phyloP scores from a whole-genome alignment of 2,329 filamentous ascomycete genomes.

The Cladosporium sp. region DNA sequence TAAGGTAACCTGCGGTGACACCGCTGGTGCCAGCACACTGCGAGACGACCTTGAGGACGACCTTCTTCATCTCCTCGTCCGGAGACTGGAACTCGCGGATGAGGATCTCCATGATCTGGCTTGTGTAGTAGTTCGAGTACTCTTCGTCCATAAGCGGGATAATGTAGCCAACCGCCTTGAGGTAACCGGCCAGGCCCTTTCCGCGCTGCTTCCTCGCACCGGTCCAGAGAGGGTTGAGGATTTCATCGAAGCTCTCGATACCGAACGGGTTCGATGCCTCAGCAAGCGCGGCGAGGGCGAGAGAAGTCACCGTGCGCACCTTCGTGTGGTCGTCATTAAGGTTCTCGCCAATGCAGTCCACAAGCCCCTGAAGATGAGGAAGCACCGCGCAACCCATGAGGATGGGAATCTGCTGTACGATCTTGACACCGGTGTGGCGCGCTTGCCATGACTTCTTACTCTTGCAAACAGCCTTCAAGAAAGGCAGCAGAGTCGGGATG shows the following conservation, averaged over 20 bases:
- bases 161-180: conserved; percentile 96
- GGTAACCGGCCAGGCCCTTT: conserved; percentile 88
- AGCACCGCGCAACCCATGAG: conserved; percentile 96
- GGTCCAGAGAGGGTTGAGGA: conserved; percentile 94
- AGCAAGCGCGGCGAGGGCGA: conserved; percentile 89
- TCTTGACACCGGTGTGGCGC: conserved; percentile 96
- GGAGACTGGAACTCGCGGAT: conserved; percentile 93
- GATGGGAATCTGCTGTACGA: conserved; percentile 97
- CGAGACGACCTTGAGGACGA: conserved; percentile 93
- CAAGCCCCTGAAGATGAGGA: conserved; percentile 88
- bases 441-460: conserved; percentile 99
- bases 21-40: conserved; percentile 92
- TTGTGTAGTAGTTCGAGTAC: conserved; percentile 98
- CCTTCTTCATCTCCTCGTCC: conserved; percentile 99
- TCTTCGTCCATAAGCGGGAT: conserved; percentile 99
- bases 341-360: conserved; percentile 93
- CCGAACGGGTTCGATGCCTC: conserved; percentile 97
- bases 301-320: conserved; percentile 88
- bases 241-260: conserved; percentile 98
- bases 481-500: conserved; percentile 89
- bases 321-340: conserved; percentile 97
- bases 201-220: conserved; percentile 93
- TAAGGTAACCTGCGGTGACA: conserved; percentile 89
- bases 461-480: conserved; percentile 89
- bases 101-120: conserved; percentile 97